phyloP scores from a whole-genome alignment of 345 rosid species.

The Lumnitzera littorea region DNA sequence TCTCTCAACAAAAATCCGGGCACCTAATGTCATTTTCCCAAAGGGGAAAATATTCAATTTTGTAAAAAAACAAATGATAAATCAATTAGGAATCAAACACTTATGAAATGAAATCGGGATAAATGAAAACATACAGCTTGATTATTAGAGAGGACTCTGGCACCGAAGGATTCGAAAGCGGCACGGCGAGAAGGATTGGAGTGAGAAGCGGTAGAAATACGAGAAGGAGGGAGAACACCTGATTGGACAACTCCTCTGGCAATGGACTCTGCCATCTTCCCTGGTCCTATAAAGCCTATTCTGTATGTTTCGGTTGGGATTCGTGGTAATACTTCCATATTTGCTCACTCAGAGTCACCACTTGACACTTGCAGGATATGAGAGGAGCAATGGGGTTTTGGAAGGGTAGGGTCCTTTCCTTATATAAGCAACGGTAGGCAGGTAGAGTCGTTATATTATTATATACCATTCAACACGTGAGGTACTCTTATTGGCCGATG shows the following conservation, averaged over 20 bases:
- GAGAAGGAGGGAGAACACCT: slow-evolving; percentile 60
- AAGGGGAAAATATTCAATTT: too few species aligned
- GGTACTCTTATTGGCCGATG: too few species aligned
- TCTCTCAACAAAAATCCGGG: too few species aligned
- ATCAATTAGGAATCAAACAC: too few species aligned
- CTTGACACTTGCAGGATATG: not conserved
- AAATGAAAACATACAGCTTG: slow-evolving; percentile 30
- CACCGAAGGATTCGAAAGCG: slow-evolving; percentile 69
- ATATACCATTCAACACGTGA: too few species aligned
- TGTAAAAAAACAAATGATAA: too few species aligned
- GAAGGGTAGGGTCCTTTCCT: too few species aligned
- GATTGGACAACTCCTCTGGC: slow-evolving; percentile 73
- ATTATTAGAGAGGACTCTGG: slow-evolving; percentile 37
- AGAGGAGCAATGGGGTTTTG: not conserved
- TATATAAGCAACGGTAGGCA: too few species aligned
- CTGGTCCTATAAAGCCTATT: slow-evolving; percentile 80
- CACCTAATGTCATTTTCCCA: too few species aligned
- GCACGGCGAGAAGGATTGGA: slow-evolving; percentile 48
- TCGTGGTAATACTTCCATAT: slow-evolving; percentile 31
- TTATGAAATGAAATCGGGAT: not conserved
- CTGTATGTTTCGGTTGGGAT: slow-evolving; percentile 41
- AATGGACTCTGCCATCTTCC: slow-evolving; percentile 93
- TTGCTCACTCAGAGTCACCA: slow-evolving; percentile 8
- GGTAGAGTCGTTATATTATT: too few species aligned
- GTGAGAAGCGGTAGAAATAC: slow-evolving; percentile 60